Base-by-base conservation (phyloP, 768 basidiomycete genomes). In the Leccinellum rugosiceps region DNA sequence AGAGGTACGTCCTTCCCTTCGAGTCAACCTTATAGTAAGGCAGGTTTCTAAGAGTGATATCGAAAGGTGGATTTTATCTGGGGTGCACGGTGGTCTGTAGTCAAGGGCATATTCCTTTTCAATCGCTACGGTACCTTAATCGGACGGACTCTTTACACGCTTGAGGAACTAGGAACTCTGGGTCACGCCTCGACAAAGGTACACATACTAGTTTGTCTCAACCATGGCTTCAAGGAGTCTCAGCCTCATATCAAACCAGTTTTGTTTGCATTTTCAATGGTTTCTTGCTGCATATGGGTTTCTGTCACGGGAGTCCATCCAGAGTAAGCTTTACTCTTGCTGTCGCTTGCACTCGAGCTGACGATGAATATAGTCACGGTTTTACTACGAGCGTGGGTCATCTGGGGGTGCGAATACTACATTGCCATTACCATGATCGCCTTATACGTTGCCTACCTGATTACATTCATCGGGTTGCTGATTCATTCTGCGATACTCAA, bases 71-170 rank as follows among this genome's bases (percentile, higher is more conserved):
- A 44, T 19, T 11, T 19, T n/a, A 56, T 53, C 25, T 58, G 65
- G 58, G 17, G 25, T 8, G 23, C 62, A n/a, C 58, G 54, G 13
- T 58, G 65, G 59, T n/a, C 38, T 19, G 15, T 23, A 26, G 50
- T 52, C 19, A 66, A 66, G n/a, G 32, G 21, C 8, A 5, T 56
- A 17, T 66, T 67, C 46, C 52, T 66, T 10, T 23, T 65, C 55
- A 67, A 59, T 48, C 63, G 65, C 31, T 67, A 66, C 9, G 63
- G 53, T 11, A 56, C 54, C 10, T 32, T 66, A 3, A 41, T 53
- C 11, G 54, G 53, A 15, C 65, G 62, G 41, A 52, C 45, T 19
- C 15, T 49, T 23, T n/a, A 64, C 10, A 25, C 1, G 13, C 45
- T 66, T 7, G 52, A 65, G 23, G 63, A 67, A n/a, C 38, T 61